Evolutionary conservation across 495 filamentous ascomycete species (phyloP), one percentile per base, ranked within the genome.

Genomic region (Xylaria grammica): DNA sequence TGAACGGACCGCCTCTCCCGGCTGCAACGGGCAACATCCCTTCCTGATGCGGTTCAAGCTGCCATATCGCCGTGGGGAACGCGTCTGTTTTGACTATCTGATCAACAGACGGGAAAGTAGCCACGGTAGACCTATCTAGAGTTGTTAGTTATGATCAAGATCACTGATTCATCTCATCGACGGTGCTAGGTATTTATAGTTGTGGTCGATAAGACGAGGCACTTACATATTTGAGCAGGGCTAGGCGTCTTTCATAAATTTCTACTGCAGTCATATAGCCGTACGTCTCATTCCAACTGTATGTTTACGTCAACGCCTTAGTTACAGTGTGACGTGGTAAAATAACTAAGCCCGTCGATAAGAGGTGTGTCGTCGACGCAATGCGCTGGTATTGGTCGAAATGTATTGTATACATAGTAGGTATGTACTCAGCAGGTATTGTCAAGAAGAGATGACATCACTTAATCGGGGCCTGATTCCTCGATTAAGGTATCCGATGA

Each of bases 1-100:
- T 83, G 55, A 92, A 75, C 0, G 90, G 90, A 0, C 90, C 89
- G 22, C 89, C 90, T 66, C 91, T 78, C 32, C 79, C 83, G 11
- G 78, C 73, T 4, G 88, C 91, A 38, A 92, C 89, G 2, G 83
- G 71, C n/a, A 82, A 65, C 54, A 80, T 79, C 17, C 87, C 91
- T 32, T 82, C 79, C 34, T 77, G 74, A 29, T 84, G 78, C 0
- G 90, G 85, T 57, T 83, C 79, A 5, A 94, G 84, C 26, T 85
- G 76, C 87, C 88, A 93, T 70, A 87, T 77, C 0, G 75, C 73
- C 3, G 79, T 79, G 8, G 80, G 72, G 49, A 76, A 86, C 11
- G 82, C 77, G 0, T 80, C 79, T 60, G 81, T 79, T 11, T 67
- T 69, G 34, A 69, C 58, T 11, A 76, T 75, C 61, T 81, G 77